phyloP scores from a whole-genome alignment of 352 stramenopile genomes.

The Globisporangium parvum region DNA sequence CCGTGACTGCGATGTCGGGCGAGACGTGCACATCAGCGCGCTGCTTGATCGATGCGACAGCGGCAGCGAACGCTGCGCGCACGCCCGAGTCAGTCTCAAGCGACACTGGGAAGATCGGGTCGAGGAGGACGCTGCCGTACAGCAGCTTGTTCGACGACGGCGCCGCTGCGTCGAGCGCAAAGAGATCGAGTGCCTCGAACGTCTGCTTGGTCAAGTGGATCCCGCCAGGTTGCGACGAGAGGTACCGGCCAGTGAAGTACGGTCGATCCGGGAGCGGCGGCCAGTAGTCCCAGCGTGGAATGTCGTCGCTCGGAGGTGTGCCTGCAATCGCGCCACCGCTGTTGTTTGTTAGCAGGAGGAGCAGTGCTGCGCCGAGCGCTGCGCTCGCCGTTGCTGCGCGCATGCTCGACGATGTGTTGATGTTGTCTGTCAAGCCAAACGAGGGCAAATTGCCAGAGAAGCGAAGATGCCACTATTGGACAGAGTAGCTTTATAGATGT shows the following conservation, averaged over 20 bases:
- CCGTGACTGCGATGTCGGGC: conserved; percentile 21
- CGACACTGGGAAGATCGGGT: conserved; percentile 25
- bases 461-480: too few relatives aligned
- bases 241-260: conserved; percentile 54
- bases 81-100: conserved; percentile 30
- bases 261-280: conserved; percentile 30
- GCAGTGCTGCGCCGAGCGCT: background rate
- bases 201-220: conserved; percentile 36
- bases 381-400: too few relatives aligned
- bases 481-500: too few relatives aligned
- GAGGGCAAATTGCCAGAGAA: too few relatives aligned
- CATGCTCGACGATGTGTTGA: too few relatives aligned
- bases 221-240: conserved; percentile 41
- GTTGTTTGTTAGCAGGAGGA: background rate
- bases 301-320: conserved; percentile 1
- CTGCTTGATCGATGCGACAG: conserved; percentile 29
- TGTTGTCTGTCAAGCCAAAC: too few relatives aligned
- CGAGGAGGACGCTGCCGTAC: conserved; percentile 57
- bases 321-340: background rate
- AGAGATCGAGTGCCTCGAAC: conserved; percentile 60
- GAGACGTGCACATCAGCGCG: conserved; percentile 36
- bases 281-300: conserved; percentile 66
- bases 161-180: conserved; percentile 25
- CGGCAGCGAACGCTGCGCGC: conserved; percentile 36
- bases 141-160: conserved; percentile 28